These are phyloP conservation scores for Sungouiozyma intestinalis DNA, from an alignment of 805 yeast genomes.

Conservation along the genomic window DNA sequence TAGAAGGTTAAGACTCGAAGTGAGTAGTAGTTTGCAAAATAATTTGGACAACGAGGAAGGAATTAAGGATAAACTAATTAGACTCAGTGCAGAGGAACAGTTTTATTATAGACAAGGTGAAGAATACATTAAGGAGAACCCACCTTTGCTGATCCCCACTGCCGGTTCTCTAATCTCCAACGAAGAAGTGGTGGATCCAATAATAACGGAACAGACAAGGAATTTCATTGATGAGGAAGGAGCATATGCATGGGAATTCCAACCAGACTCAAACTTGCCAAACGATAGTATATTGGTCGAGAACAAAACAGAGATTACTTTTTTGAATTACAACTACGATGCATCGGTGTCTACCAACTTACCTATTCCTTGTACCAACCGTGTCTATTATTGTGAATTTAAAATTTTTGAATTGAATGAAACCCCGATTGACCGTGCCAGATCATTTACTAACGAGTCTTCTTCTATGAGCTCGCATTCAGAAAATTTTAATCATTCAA, in stretches of 20 bases:
- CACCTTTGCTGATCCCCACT: slow-evolving; percentile 34
- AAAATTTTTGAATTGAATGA: slow-evolving; percentile 65
- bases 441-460: not conserved
- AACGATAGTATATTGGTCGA: slow-evolving; percentile 50
- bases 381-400: slow-evolving; percentile 80
- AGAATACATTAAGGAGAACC: slow-evolving; percentile 28
- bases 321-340: slow-evolving; percentile 45
- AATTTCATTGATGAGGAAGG: slow-evolving; percentile 76
- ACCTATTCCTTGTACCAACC: slow-evolving; percentile 74
- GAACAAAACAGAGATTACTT: slow-evolving; percentile 53
- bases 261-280: slow-evolving; percentile 41
- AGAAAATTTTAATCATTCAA: not conserved
- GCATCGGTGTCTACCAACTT: slow-evolving; percentile 69
- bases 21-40: slow-evolving; percentile 36
- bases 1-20: too few species aligned
- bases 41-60: slow-evolving; percentile 53
- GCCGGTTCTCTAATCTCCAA: slow-evolving; percentile 5
- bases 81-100: slow-evolving; percentile 38
- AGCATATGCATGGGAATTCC: slow-evolving; percentile 82
- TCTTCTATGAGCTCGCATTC: not conserved
- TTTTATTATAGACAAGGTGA: slow-evolving; percentile 33
- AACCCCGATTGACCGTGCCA: slow-evolving; percentile 31
- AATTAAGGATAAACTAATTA: slow-evolving; percentile 50
- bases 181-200: slow-evolving; percentile 23
- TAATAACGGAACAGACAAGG: slow-evolving; percentile 26